A percentile compares a stretch with the other conserved stretches of the same genome.
Conservation (phyloP, 2,329 filamentous ascomycete species). For the Didymella pinodella region DNA sequence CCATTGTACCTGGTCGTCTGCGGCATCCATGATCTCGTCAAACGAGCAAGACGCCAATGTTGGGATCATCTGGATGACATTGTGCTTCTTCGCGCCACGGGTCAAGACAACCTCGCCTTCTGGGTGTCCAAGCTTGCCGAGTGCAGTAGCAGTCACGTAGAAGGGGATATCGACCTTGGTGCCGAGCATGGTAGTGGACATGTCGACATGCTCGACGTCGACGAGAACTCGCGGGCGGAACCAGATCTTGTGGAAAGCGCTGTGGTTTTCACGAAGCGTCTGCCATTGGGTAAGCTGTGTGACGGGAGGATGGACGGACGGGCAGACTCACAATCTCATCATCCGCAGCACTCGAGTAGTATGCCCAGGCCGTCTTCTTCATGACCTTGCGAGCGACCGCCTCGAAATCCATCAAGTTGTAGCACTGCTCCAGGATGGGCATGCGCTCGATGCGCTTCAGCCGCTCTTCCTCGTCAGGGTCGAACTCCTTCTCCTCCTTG, state of each 20-base stretch:
- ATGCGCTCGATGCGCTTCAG: constrained; percentile 67
- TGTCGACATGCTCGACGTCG: constrained; percentile 87
- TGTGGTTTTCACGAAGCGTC: constrained; percentile 95
- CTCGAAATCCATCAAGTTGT: constrained; percentile 79
- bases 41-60: constrained; percentile 97
- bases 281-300: constrained; percentile 51
- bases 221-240: constrained; percentile 90
- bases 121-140: constrained; percentile 92
- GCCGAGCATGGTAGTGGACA: constrained; percentile 92
- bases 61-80: constrained; percentile 97
- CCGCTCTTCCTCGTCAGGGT: constrained; percentile 75
- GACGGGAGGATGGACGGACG: not conserved
- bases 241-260: constrained; percentile 96
- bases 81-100: constrained; percentile 80
- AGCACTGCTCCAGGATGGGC: constrained; percentile 56
- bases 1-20: constrained; percentile 87
- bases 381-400: constrained; percentile 87
- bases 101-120: constrained; percentile 95
- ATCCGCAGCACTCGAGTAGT: constrained; percentile 93
- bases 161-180: constrained; percentile 85
- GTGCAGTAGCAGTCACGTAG: constrained; percentile 94
- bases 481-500: constrained; percentile 45
- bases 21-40: constrained; percentile 93
- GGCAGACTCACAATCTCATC: constrained; percentile 76
- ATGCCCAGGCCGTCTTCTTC: constrained; percentile 97